phyloP scores from a whole-genome alignment of 768 basidiomycete genomes.

The Agrocybe pediades region DNA sequence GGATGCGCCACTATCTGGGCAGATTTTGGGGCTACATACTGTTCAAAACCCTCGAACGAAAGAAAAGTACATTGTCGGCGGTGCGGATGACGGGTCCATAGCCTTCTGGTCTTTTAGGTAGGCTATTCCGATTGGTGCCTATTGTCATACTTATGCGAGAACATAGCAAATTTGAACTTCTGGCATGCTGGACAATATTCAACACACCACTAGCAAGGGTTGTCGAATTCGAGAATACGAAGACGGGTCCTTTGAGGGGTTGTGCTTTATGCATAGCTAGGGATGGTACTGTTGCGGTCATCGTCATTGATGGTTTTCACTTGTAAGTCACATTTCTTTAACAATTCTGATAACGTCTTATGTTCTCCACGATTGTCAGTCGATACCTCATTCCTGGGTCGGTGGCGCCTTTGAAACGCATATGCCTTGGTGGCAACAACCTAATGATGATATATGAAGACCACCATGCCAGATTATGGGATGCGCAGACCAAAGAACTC shows the following conservation, averaged over 20 bases:
- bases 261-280: slow-evolving; percentile 71
- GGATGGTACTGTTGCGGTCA: slow-evolving; percentile 84
- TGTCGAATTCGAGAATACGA: slow-evolving; percentile 53
- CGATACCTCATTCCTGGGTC: slow-evolving; percentile 83
- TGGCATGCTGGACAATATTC: slow-evolving; percentile 77
- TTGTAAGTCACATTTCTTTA: slow-evolving; percentile 53
- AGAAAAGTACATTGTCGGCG: slow-evolving; percentile 69
- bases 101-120: slow-evolving; percentile 74
- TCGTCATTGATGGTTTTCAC: slow-evolving; percentile 73
- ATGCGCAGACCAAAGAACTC: slow-evolving; percentile 79
- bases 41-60: slow-evolving; percentile 60
- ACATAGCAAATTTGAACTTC: slow-evolving; percentile 60
- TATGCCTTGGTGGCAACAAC: slow-evolving; percentile 71
- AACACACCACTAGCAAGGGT: slow-evolving; percentile 62
- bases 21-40: slow-evolving; percentile 51
- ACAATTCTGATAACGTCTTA: background rate
- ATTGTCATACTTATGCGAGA: too few relatives aligned
- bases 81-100: slow-evolving; percentile 77
- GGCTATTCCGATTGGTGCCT: background rate
- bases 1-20: slow-evolving; percentile 45
- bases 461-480: slow-evolving; percentile 84
- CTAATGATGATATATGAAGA: slow-evolving; percentile 77
- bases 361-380: slow-evolving; percentile 36
- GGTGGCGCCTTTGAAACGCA: slow-evolving; percentile 57
- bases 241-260: slow-evolving; percentile 59